A percentile compares a stretch with the other conserved stretches of the same genome.
phyloP scores from a whole-genome alignment of 1,284 basidiomycete genomes.

The Rhodofomes roseus region DNA sequence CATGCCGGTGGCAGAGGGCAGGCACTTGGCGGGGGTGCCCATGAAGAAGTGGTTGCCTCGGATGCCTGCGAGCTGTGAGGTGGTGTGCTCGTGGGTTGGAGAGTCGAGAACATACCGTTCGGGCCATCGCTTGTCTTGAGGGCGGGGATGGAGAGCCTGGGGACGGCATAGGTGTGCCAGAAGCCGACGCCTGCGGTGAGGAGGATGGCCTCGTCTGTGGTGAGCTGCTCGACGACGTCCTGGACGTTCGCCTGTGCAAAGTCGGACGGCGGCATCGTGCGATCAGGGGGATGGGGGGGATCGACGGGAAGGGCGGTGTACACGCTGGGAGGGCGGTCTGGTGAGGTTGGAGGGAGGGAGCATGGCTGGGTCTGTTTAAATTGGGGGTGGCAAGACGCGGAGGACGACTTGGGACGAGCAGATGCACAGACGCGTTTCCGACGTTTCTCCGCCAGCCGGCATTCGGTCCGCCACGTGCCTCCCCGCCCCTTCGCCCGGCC shows the following conservation, averaged over 20 bases:
- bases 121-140: conserved; percentile 78
- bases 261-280: conserved; percentile 61
- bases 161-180: conserved; percentile 70
- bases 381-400: background rate
- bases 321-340: background rate
- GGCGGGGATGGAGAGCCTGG: conserved; percentile 64
- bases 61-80: conserved; percentile 22
- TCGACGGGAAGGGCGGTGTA: background rate
- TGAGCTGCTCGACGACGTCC: conserved; percentile 59
- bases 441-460: background rate
- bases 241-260: conserved; percentile 61
- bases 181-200: conserved; percentile 71
- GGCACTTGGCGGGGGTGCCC: conserved; percentile 56
- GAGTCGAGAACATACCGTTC: conserved; percentile 43
- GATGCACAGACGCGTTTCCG: background rate
- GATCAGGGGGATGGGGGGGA: background rate
- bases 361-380: background rate
- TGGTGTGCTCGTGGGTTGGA: background rate
- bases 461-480: background rate
- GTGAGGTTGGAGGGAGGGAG: background rate
- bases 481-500: background rate
- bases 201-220: conserved; percentile 67
- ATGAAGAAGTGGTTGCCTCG: conserved; percentile 37
- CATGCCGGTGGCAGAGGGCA: conserved; percentile 64
- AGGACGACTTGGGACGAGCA: background rate